Percentiles rank a stretch among this genome's conserved stretches.
These are phyloP conservation scores for Inga laurina DNA, from an alignment of 306 rosid genomes.

Conservation along the genomic window DNA sequence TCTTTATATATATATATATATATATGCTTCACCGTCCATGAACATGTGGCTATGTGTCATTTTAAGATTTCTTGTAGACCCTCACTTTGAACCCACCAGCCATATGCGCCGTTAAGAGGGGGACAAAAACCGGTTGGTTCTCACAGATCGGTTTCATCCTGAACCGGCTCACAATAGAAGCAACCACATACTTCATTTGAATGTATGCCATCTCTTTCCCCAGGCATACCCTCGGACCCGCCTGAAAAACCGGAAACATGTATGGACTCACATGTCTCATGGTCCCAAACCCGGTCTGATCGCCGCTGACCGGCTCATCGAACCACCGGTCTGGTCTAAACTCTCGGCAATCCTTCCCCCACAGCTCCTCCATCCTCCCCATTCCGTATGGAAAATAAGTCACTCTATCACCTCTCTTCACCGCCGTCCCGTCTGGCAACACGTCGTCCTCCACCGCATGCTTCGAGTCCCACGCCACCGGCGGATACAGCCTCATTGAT, in stretches of 20 bases:
- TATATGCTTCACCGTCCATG: background rate
- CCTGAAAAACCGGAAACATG: conserved; percentile 75
- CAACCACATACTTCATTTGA: conserved; percentile 80
- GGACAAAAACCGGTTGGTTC: conserved; percentile 61
- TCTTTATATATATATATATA: background rate
- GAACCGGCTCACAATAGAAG: conserved; percentile 56
- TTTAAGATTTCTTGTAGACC: conserved; percentile 37
- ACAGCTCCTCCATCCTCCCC: conserved; percentile 80
- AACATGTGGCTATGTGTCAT: background rate
- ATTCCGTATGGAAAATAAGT: conserved; percentile 85
- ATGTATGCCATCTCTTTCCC: conserved; percentile 91
- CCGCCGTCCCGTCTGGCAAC: conserved; percentile 76
- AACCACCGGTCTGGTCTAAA: conserved; percentile 88
- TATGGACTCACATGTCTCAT: conserved; percentile 55
- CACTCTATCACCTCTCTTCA: conserved; percentile 69
- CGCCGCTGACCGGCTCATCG: background rate
- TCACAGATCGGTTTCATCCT: conserved; percentile 43
- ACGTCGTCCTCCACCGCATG: conserved; percentile 49
- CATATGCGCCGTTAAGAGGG: conserved; percentile 83
- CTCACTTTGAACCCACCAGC: conserved; percentile 72
- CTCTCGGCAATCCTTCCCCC: conserved; percentile 66
- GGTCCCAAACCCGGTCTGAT: background rate
- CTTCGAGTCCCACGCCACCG: conserved; percentile 91
- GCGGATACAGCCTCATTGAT: conserved; percentile 81
- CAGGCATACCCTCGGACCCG: conserved; percentile 86